Evolutionary conservation across 2,329 filamentous ascomycete genomes (phyloP).

Genomic region (Helotiales sp.): DNA sequence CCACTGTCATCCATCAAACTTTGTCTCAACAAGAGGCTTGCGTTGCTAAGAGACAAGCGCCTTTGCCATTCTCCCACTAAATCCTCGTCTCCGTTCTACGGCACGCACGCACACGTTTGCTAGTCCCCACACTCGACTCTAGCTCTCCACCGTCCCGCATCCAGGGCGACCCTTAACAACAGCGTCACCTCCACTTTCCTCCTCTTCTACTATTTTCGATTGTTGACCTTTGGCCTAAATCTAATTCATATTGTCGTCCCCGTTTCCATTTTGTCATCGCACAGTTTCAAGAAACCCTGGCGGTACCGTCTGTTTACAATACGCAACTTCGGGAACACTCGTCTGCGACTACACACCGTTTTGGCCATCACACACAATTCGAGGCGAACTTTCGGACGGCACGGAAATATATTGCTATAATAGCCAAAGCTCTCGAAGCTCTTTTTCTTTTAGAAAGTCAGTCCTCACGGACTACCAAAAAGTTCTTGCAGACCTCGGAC

Average conservation of each 20-base stretch:
- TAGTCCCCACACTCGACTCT: slow-evolving; percentile 36
- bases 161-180: slow-evolving; percentile 31
- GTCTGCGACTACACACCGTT: slow-evolving; percentile 33
- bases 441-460: slow-evolving; percentile 31
- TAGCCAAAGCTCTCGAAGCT: slow-evolving; percentile 11
- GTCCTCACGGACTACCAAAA: slow-evolving; percentile 36
- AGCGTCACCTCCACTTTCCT: slow-evolving; percentile 17
- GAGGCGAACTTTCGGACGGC: slow-evolving; percentile 17
- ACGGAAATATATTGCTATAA: slow-evolving; percentile 14
- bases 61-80: slow-evolving; percentile 28
- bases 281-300: slow-evolving; percentile 37
- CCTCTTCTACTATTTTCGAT: slow-evolving; percentile 23
- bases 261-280: slow-evolving; percentile 28
- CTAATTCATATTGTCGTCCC: slow-evolving; percentile 27
- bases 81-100: slow-evolving; percentile 31
- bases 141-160: slow-evolving; percentile 27
- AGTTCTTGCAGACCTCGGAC: slow-evolving; percentile 23
- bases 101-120: slow-evolving; percentile 31
- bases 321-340: slow-evolving; percentile 29
- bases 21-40: slow-evolving; percentile 25
- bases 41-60: slow-evolving; percentile 33
- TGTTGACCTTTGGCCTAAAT: slow-evolving; percentile 23
- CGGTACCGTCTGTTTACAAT: slow-evolving; percentile 33
- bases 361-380: slow-evolving; percentile 31
- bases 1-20: slow-evolving; percentile 23